Evolutionary conservation across 1,139 yeast species (phyloP).

Genomic region (Scheffersomyces segobiensis): DNA sequence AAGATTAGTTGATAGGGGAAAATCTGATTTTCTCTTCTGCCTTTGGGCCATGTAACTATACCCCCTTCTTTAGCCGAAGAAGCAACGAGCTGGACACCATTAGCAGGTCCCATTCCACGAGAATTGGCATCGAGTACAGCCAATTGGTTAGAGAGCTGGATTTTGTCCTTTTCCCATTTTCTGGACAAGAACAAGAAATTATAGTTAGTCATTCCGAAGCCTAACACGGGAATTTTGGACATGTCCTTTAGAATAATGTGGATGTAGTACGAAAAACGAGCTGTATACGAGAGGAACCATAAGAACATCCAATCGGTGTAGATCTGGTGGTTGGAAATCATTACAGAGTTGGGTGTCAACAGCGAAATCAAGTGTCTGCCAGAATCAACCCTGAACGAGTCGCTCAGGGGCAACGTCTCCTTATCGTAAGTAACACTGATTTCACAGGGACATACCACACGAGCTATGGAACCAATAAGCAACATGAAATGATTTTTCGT

Average conservation of each 20-base stretch:
- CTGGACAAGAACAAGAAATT: conserved; percentile 79
- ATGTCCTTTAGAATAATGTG: conserved; percentile 82
- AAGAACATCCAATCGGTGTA: conserved; percentile 93
- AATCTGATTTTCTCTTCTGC: conserved; percentile 26
- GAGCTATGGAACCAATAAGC: conserved; percentile 45
- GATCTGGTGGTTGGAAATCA: conserved; percentile 86
- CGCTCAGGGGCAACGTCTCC: conserved; percentile 18
- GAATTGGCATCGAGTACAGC: conserved; percentile 56
- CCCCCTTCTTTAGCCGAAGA: conserved; percentile 16
- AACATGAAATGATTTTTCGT: conserved; percentile 55
- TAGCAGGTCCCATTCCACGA: conserved; percentile 52
- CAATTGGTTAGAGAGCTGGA: conserved; percentile 56
- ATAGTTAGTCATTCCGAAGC: conserved; percentile 83
- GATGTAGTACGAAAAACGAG: conserved; percentile 58
- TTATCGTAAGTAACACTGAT: conserved; percentile 44
- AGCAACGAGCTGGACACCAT: conserved; percentile 41
- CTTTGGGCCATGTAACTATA: conserved; percentile 40
- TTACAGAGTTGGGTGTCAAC: conserved; percentile 54
- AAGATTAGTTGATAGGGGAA: conserved; percentile 61
- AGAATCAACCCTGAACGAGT: conserved; percentile 16
- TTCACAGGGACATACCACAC: conserved; percentile 41
- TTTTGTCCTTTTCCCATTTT: conserved; percentile 79
- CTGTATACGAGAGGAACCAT: conserved; percentile 84
- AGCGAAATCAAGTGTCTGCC: conserved; percentile 28
- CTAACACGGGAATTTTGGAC: conserved; percentile 71